phyloP scores from a whole-genome alignment of 306 rosid genomes.

The Carpinus viminea region DNA sequence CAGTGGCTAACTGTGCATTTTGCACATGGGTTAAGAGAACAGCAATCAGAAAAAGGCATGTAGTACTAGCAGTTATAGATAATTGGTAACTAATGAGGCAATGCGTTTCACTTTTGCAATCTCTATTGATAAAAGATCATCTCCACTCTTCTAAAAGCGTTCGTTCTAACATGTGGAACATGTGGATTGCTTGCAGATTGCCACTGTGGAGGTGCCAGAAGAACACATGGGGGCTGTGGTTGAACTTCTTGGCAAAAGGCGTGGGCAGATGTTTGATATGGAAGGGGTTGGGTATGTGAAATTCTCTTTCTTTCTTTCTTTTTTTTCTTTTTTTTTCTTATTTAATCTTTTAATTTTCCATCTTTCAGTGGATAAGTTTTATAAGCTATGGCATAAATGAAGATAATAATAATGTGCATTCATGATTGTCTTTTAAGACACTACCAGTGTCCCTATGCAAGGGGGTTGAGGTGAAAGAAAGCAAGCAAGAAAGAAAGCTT shows the following conservation, averaged over 20 bases:
- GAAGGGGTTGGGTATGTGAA: slow-evolving; percentile 85
- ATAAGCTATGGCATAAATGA: slow-evolving; percentile 3
- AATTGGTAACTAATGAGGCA: neutral
- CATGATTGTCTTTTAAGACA: neutral
- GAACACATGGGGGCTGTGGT: slow-evolving; percentile 95
- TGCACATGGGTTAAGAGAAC: neutral
- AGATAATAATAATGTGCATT: neutral
- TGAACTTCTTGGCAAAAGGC: slow-evolving; percentile 93
- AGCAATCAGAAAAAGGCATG: neutral
- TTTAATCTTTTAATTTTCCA: slow-evolving; percentile 29
- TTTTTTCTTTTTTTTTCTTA: neutral
- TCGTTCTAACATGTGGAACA: slow-evolving; percentile 33
- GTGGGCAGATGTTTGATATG: slow-evolving; percentile 98
- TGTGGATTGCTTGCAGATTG: slow-evolving; percentile 60
- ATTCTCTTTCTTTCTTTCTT: slow-evolving; percentile 25
- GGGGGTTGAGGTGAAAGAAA: neutral
- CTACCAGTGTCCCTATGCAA: neutral
- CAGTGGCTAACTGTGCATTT: neutral
- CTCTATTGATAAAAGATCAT: neutral
- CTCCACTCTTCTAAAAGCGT: neutral
- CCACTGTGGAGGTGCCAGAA: slow-evolving; percentile 98
- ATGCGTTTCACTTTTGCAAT: neutral
- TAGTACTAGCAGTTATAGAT: neutral
- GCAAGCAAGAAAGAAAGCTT: neutral
- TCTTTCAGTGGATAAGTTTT: neutral